A percentile compares a stretch with the other conserved stretches of the same genome.
phyloP scores from a whole-genome alignment of 371 early-diverging fungal genomes.

The Apophysomyces sp. region DNA sequence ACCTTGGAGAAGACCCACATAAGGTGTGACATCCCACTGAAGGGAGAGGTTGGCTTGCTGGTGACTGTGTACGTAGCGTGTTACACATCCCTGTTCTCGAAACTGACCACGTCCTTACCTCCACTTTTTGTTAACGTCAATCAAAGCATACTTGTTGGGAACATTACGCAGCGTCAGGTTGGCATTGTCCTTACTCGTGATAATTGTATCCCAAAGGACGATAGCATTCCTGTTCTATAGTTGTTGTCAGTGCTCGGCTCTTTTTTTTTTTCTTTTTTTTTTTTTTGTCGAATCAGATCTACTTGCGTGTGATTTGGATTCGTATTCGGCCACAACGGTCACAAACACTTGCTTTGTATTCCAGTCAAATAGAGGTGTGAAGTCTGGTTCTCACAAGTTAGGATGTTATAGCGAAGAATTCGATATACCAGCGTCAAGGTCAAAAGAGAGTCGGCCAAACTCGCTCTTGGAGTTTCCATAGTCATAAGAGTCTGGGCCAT shows the following conservation, averaged over 20 bases:
- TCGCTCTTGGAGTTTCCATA: constrained; percentile 62
- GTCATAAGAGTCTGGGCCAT: constrained; percentile 66
- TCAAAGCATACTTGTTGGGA: constrained; percentile 75
- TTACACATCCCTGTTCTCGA: background rate
- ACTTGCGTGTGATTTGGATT: constrained; percentile 60
- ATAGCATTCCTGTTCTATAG: constrained; percentile 68
- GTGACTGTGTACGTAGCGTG: constrained; percentile 17
- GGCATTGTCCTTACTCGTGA: constrained; percentile 70
- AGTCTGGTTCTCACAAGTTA: constrained; percentile 53
- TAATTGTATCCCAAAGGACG: constrained; percentile 92
- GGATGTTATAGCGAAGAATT: background rate
- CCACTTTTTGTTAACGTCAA: constrained; percentile 66
- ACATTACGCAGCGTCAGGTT: constrained; percentile 56
- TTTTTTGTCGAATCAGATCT: background rate
- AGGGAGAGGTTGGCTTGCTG: constrained; percentile 74
- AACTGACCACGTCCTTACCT: too few relatives aligned
- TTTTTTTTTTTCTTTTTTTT: too few relatives aligned
- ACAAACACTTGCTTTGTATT: constrained; percentile 96
- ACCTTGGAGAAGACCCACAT: constrained; percentile 74
- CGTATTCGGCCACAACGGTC: constrained; percentile 84
- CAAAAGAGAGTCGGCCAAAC: constrained; percentile 68
- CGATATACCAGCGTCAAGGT: constrained; percentile 74
- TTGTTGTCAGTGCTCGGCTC: background rate
- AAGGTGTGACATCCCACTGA: constrained; percentile 88
- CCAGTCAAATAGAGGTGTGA: constrained; percentile 89